Evolutionary conservation across 208 protist species (phyloP).

Genomic region (Trypanosoma melophagium): DNA sequence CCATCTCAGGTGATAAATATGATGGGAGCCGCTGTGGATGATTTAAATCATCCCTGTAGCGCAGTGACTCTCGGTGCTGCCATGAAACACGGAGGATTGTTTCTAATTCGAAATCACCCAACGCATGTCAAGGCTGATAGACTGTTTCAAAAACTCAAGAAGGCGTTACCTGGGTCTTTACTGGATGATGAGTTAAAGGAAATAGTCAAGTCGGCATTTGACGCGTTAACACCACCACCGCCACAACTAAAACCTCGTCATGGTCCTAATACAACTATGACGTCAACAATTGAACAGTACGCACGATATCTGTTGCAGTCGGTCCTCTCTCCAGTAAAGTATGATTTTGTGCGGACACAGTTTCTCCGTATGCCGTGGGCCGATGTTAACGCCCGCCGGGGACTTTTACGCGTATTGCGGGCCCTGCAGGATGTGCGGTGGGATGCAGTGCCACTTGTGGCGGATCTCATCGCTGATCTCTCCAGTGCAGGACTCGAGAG

Average conservation of each 20-base stretch:
- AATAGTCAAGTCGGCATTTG: conserved; percentile 1
- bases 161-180: neutral
- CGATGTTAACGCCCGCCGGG: neutral
- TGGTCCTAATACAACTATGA: neutral
- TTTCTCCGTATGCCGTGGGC: conserved; percentile 29
- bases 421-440: conserved; percentile 15
- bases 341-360: conserved; percentile 9
- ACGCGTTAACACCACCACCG: conserved; percentile 4
- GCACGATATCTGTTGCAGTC: conserved; percentile 15
- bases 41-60: conserved; percentile 9
- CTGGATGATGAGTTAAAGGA: neutral
- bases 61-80: neutral
- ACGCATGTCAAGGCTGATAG: conserved; percentile 9
- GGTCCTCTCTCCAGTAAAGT: neutral
- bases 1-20: conserved; percentile 4
- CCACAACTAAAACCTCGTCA: neutral
- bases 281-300: conserved; percentile 19
- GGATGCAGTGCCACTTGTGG: conserved; percentile 21
- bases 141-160: conserved; percentile 17
- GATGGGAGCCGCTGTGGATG: conserved; percentile 4
- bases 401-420: conserved; percentile 16
- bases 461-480: conserved; percentile 17
- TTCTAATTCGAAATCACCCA: conserved; percentile 17
- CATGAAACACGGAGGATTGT: conserved; percentile 23
- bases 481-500: neutral